Base-by-base conservation (phyloP, 73 alveolate genomes). In the Breviolum minutum region DNA sequence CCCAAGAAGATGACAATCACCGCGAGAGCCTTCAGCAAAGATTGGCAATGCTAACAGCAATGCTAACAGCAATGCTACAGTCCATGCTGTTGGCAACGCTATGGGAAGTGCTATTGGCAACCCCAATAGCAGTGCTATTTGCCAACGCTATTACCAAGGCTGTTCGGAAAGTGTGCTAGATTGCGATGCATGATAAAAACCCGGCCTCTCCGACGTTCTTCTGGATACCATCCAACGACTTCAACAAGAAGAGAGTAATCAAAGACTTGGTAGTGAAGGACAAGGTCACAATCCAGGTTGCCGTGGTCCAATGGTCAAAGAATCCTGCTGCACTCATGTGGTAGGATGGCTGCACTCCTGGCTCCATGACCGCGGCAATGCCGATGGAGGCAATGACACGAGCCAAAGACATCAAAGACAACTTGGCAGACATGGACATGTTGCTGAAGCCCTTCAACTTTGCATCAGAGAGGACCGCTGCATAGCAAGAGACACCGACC, bases 401-500 rank as follows among this genome's bases (percentile, higher is more conserved):
- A 14, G 91, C 24, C 91, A 82, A 17, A 13, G 69, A 82, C 91
- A 82, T 32, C 91, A 32, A 8, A 69, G 71, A 32, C 26, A 82
- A 69, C 91, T 82, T 76, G 54, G 86, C 86, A 12, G 86, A 76
- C 86, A 76, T 76, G 63, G 86, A 76, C 86, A 76, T 76, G 86
- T 76, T 76, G 77, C 91, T 82, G 9, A 32, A 82, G 71, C 69
- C 71, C 91, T 82, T 82, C 91, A 82, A 40, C 68, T 27, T 32
- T n/a, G 64, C 71, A 48, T 82, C 91, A 16, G 91, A 82, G 71
- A 82, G 64, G 40, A 82, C 91, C 24, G 91, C 91, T 0, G 91
- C 91, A 82, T 82, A 82, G 91, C 91, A 82, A 17, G 91, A 82
- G n/a, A 82, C 91, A 69, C 64, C 69, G 69, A 82, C 91, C n/a